Conservation (phyloP, 352 stramenopile genomes). For the Phytophthora niederhauseri region DNA sequence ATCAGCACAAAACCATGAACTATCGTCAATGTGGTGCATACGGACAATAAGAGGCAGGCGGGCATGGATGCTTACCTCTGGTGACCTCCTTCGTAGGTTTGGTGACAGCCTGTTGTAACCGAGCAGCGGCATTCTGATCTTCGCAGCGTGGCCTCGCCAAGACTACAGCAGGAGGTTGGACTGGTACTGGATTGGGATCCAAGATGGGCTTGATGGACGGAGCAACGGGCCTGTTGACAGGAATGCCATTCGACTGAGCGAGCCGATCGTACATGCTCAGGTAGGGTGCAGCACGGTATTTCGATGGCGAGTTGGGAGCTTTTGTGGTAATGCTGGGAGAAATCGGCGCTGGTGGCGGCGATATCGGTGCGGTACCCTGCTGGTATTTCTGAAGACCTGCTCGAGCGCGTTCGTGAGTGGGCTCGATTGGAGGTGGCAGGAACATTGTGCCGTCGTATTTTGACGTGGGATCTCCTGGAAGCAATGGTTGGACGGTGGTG, state of each 20-base stretch:
- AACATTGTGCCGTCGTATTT: slow-evolving; percentile 70
- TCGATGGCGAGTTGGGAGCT: slow-evolving; percentile 21
- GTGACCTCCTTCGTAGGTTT: slow-evolving; percentile 22
- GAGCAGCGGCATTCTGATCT: slow-evolving; percentile 4
- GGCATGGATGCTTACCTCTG: slow-evolving; percentile 16
- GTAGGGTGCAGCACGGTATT: slow-evolving; percentile 39
- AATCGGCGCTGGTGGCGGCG: slow-evolving; percentile 15
- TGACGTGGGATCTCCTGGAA: slow-evolving; percentile 43
- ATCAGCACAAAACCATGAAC: not conserved
- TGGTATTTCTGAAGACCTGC: slow-evolving; percentile 29
- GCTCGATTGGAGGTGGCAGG: slow-evolving; percentile 47
- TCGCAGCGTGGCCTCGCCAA: slow-evolving; percentile 9
- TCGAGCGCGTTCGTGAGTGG: slow-evolving; percentile 41
- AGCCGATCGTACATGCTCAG: slow-evolving; percentile 76
- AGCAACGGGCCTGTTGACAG: slow-evolving; percentile 34
- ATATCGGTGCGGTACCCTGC: slow-evolving; percentile 3
- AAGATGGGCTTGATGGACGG: slow-evolving; percentile 49
- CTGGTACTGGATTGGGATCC: slow-evolving; percentile 17
- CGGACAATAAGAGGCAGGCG: not conserved
- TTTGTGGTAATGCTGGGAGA: slow-evolving; percentile 21
- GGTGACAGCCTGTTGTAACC: slow-evolving; percentile 6
- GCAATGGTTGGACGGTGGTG: slow-evolving; percentile 41
- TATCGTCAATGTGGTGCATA: not conserved
- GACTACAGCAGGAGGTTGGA: slow-evolving; percentile 5
- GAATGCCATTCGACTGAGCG: slow-evolving; percentile 51